Conservation (phyloP, 2,329 filamentous ascomycete species). For the Colletotrichum limetticola region DNA sequence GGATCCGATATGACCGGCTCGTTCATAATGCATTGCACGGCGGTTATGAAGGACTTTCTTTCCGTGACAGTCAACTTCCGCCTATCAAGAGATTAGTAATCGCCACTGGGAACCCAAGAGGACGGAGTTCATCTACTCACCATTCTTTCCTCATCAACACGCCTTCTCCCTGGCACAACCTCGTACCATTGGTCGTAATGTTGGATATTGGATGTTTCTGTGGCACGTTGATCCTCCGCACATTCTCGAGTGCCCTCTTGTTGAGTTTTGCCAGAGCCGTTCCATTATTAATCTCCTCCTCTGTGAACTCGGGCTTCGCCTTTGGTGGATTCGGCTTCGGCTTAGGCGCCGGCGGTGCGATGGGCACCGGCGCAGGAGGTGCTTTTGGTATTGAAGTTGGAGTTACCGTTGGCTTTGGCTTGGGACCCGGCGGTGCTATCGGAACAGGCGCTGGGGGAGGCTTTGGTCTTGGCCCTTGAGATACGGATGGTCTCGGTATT, state of each 20-base stretch:
- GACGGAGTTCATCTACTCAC: not conserved
- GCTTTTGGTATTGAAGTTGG: not conserved
- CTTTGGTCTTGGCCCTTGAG: not conserved
- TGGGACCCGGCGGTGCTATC: not conserved
- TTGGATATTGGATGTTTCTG: not conserved
- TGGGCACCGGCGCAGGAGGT: not conserved
- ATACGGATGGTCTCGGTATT: not conserved
- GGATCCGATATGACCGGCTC: constrained; percentile 34
- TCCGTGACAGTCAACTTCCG: constrained; percentile 36
- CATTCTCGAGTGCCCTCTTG: constrained; percentile 1
- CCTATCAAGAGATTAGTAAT: constrained; percentile 14
- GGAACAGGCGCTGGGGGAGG: not conserved
- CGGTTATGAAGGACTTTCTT: constrained; percentile 39
- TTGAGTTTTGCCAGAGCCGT: constrained; percentile 10
- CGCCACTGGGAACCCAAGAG: not conserved
- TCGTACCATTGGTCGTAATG: not conserved
- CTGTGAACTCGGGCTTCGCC: not conserved
- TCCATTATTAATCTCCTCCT: constrained; percentile 23
- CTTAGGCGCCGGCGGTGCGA: not conserved
- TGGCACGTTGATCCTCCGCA: not conserved
- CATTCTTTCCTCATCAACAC: constrained; percentile 24
- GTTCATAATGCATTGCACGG: constrained; percentile 42
- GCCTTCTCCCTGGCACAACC: not conserved
- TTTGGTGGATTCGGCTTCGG: not conserved
- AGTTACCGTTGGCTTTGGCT: not conserved